phyloP scores from a whole-genome alignment of 257 asterid species.

The Capsicum chinense region DNA sequence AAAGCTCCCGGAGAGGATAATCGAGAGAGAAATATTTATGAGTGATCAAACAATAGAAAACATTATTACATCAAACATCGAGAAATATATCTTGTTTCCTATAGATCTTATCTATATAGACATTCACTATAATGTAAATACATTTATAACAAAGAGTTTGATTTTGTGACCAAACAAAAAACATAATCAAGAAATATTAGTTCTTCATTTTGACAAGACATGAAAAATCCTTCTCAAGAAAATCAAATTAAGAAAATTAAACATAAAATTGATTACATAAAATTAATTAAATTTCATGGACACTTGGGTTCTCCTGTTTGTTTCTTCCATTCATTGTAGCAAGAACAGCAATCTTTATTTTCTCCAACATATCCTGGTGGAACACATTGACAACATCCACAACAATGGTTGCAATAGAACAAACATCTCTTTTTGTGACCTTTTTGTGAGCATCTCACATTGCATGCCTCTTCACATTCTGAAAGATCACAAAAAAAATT shows the following conservation, averaged over 20 bases:
- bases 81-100: too few relatives aligned
- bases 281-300: conserved; percentile 16
- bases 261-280: background rate
- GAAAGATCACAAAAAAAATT: background rate
- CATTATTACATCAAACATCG: too few relatives aligned
- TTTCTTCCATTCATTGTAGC: conserved; percentile 19
- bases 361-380: conserved; percentile 7
- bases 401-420: conserved; percentile 19
- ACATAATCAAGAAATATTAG: background rate
- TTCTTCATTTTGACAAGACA: background rate
- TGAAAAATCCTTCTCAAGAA: background rate
- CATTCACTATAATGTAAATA: too few relatives aligned
- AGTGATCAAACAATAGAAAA: too few relatives aligned
- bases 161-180: background rate
- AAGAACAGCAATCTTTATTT: conserved; percentile 5
- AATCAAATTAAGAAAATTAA: background rate
- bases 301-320: background rate
- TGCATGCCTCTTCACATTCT: conserved; percentile 24
- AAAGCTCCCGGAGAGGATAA: too few relatives aligned
- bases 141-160: too few relatives aligned
- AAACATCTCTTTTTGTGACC: conserved; percentile 21
- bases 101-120: too few relatives aligned
- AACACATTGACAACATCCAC: conserved; percentile 14
- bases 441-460: conserved; percentile 5
- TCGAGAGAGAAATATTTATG: too few relatives aligned